Evolutionary conservation across 495 filamentous ascomycete species (phyloP), one percentile per base, ranked within the genome.

Genomic region (Tuber calosporum): DNA sequence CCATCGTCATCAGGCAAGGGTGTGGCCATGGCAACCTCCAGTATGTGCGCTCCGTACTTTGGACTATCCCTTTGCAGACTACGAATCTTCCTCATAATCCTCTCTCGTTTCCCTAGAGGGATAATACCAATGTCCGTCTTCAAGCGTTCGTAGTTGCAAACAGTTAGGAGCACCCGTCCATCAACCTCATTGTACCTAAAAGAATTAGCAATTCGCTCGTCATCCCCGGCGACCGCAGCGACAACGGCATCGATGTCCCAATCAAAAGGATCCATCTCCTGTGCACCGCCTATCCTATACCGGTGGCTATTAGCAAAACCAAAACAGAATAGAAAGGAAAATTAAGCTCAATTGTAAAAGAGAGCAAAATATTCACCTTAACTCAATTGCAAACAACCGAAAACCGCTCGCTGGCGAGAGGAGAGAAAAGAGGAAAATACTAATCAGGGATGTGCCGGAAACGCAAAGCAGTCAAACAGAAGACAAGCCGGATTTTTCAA

Each of bases 181-280:
- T 76, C 72, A 17, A 81, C 72, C 4, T 79, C 72, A 34, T 81
- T 81, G 2, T 19, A 26, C 45, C 62, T 71, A 11, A 81, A 71
- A 8, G 76, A 70, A 36, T 34, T n/a, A 1, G 69, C 58, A 4
- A 81, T 66, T 13, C 5, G 3, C 8, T 36, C 19, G 40, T 79
- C 76, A 4, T 45, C 42, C 1, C 30, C 9, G 9, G 71, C 67
- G 26, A 71, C 26, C 45, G 43, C 66, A 8, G 48, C 19, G 34
- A 74, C 39, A 8, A 77, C 74, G 34, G 34, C 20, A 6, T 68
- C 69, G 40, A 72, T 58, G 37, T 48, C 68, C 68, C 71, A 80
- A 41, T 77, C 69, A 66, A 77, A 80, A 41, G 79, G 79, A 36
- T 80, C 78, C 30, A 17, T 43, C 2, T 69, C 39, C 11, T 45